Evolutionary conservation across 2,329 filamentous ascomycete species (phyloP), one percentile per base, ranked within the genome.

Genomic region (Ophiocordyceps camponoti-floridani): DNA sequence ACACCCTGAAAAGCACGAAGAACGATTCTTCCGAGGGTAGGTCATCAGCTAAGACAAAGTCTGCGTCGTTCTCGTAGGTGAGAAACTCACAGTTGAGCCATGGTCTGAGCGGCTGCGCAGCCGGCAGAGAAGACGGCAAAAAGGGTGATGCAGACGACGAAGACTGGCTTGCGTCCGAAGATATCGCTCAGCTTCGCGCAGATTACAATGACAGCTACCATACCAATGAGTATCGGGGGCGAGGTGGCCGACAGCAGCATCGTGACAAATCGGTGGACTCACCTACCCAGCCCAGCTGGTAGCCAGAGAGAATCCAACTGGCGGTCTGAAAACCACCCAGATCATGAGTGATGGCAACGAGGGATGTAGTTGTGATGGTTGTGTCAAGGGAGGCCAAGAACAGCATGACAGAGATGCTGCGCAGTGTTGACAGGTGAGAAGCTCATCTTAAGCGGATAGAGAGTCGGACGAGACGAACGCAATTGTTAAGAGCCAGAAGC

Each of bases 1-100:
- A 73, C 60, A 14, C 69, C 69, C 44, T 73, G 69, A 4, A 72
- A 60, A 0, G 65, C 64, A 30, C 69, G 65, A 44, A 61, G 70
- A 11, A 68, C 50, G 42, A 74, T 71, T 1, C 56, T 59, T n/a
- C 8, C n/a, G 19, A 16, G 38, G 18, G 14, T 16, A 23, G 35
- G 35, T 16, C 6, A 18, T 38, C 4, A 19, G 16, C n/a, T 38
- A 16, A 4, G 35, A 6, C 8, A 9, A 30, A 30, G 2, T 10
- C 12, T 12, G 28, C 28, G 10, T 5, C 30, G 31, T 19, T 16
- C 35, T 19, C 12, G 23, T 43, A 9, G 18, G 11, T 16, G 10
- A 13, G 13, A 11, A 4, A 44, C 48, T 44, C 48, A 58, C 59
- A 70, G 56, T 30, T 65, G 60, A 16, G 53, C 47, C 61, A 70